Evolutionary conservation across 1,139 yeast species (phyloP).

Genomic region (Debaryomyces udenii): DNA sequence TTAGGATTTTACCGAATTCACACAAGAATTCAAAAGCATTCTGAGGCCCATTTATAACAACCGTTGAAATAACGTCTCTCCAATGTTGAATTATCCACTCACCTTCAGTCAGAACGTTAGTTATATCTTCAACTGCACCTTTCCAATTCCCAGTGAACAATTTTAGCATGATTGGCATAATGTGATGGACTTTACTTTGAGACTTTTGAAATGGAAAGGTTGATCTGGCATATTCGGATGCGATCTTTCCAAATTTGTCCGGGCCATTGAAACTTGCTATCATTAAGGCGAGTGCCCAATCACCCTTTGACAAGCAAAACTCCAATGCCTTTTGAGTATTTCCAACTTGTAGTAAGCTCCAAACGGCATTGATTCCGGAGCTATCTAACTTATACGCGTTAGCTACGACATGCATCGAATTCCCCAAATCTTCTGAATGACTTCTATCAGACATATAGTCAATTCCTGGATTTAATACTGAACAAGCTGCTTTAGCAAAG

Average conservation of each 20-base stretch:
- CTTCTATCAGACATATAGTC: slow-evolving; percentile 24
- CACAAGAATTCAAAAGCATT: slow-evolving; percentile 45
- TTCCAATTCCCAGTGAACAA: slow-evolving; percentile 66
- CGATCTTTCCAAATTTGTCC: slow-evolving; percentile 61
- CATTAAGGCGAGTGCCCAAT: slow-evolving; percentile 79
- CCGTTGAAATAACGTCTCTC: slow-evolving; percentile 52
- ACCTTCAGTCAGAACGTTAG: slow-evolving; percentile 40
- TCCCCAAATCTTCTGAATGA: slow-evolving; percentile 17
- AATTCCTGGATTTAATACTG: slow-evolving; percentile 38
- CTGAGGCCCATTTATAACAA: slow-evolving; percentile 41
- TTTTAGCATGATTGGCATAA: slow-evolving; percentile 65
- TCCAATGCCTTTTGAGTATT: slow-evolving; percentile 67
- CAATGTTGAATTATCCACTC: slow-evolving; percentile 57
- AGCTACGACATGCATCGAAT: slow-evolving; percentile 25
- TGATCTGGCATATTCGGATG: slow-evolving; percentile 45
- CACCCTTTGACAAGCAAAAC: slow-evolving; percentile 61
- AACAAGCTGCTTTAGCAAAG: slow-evolving; percentile 30
- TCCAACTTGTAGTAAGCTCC: slow-evolving; percentile 58
- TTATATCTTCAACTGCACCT: slow-evolving; percentile 54
- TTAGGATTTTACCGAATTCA: slow-evolving; percentile 55
- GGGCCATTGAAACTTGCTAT: slow-evolving; percentile 69
- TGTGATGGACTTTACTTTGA: slow-evolving; percentile 49
- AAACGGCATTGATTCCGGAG: slow-evolving; percentile 38
- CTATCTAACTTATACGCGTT: slow-evolving; percentile 42
- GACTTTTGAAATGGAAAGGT: slow-evolving; percentile 43